Evolutionary conservation across 106 monocot species (phyloP), one percentile per base, ranked within the genome.

Genomic region (Dendrobium catenatum): DNA sequence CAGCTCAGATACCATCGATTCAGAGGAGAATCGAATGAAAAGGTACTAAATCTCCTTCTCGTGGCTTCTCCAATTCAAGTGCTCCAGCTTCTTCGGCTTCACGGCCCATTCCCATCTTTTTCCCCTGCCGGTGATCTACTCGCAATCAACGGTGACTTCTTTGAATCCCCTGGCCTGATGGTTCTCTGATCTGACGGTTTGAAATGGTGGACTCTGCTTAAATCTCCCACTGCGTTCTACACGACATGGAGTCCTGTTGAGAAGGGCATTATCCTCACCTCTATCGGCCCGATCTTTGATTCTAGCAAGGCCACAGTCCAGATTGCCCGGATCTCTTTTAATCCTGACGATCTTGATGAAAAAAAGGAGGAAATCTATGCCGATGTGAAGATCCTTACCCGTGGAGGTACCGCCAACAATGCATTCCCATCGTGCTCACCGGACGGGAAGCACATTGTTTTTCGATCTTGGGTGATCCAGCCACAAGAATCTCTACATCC

Each of bases 391-490:
- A 37, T 93, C 19, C 92, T 94, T 43, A 98, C 90, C 11, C 51
- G 86, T 8, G 41, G 80, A 15, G 88, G 85, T 26, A 79, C 87
- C 56, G 88, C 90, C 26, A 96, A 98, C 85, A 92, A 93, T 84
- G 97, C 97, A 5, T 98, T 98, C 78, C 90, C 94, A 6, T 88
- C 92, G 11, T 79, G 82, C 80, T 98, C 97, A 31, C 94, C 92
- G 5, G 94, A 93, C 82, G 97, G 97, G 61, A 88, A 83, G 85
- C 76, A 18, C 16, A 4, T 98, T 0, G 92, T 98, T 26, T 98
- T 94, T 83, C 89, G 97, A 31, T 98, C 97, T 3, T 26, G 97
- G 94, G 2, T 89, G 97, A 17, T 79, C 90, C 5, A 94, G 94
- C 9, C 48, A 80, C 26, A 98, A 98, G 83, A 98, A 94, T 77